A percentile compares a stretch with the other conserved stretches of the same genome.
Evolutionary conservation across 305 asterid genomes (phyloP).

Genomic region (Solanum hybrid): DNA sequence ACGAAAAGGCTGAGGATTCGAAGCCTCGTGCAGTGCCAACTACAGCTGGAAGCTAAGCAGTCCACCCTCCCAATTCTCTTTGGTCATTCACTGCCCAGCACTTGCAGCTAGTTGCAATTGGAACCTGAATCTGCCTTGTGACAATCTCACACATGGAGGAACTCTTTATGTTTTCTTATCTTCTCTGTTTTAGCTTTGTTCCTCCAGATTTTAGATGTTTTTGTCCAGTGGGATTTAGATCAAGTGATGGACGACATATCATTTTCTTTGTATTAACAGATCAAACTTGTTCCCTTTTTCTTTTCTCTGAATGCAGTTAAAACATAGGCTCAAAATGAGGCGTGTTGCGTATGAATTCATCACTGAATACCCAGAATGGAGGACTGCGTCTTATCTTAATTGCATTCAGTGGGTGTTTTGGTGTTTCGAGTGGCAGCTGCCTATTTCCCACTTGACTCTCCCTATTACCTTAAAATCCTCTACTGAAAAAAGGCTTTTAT

Average conservation of each 20-base stretch:
- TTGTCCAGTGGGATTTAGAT: background rate
- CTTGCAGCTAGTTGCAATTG: background rate
- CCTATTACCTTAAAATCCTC: background rate
- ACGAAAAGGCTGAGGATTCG: constrained; percentile 74
- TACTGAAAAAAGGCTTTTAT: background rate
- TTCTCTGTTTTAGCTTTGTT: background rate
- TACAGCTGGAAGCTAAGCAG: constrained; percentile 59
- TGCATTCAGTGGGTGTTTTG: background rate
- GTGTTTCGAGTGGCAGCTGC: background rate
- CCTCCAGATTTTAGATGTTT: background rate
- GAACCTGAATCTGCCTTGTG: background rate
- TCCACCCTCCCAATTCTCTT: background rate
- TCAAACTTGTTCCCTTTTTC: background rate
- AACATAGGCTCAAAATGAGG: background rate
- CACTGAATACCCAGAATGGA: background rate
- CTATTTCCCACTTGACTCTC: background rate
- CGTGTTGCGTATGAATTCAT: background rate
- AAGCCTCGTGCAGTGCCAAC: constrained; percentile 66
- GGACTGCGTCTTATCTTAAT: background rate
- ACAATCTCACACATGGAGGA: background rate
- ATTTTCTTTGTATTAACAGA: background rate
- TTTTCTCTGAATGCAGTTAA: background rate
- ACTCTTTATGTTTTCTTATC: background rate
- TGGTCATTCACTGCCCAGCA: background rate
- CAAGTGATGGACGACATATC: background rate